Percentiles rank a stretch among this genome's conserved stretches.
These are phyloP conservation scores for Niveomyces coronatus DNA, from an alignment of 2,329 filamentous ascomycete species.

Conservation along the genomic window DNA sequence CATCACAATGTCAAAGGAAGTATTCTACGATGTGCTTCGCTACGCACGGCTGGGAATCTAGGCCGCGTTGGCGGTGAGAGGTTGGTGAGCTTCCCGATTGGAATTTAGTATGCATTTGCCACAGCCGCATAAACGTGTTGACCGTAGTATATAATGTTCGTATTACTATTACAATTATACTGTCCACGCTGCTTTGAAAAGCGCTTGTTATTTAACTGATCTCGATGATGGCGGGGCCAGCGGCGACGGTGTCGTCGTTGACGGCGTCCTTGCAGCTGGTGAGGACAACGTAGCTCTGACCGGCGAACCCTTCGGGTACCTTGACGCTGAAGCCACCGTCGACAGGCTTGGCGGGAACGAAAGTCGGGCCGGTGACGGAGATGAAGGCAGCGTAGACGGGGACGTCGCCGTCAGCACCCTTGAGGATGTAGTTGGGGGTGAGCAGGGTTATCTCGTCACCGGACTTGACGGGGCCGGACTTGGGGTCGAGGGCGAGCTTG, in stretches of 20 bases:
- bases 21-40: too few species aligned
- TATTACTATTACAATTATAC: too few species aligned
- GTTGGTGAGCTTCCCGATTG: too few species aligned
- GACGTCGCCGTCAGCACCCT: slow-evolving; percentile 14
- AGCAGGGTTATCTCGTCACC: slow-evolving; percentile 4
- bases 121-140: too few species aligned
- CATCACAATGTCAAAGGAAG: too few species aligned
- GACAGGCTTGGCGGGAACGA: slow-evolving; percentile 14
- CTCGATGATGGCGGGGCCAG: slow-evolving; percentile 25
- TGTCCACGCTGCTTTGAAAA: too few species aligned
- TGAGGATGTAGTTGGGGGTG: slow-evolving; percentile 17
- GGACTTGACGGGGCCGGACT: slow-evolving; percentile 17
- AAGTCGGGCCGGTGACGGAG: slow-evolving; percentile 17
- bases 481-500: slow-evolving; percentile 30
- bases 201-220: too few species aligned
- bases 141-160: too few species aligned
- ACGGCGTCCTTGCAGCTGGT: slow-evolving; percentile 22
- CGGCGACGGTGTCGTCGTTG: slow-evolving; percentile 24
- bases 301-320: slow-evolving; percentile 15
- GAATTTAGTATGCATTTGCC: too few species aligned
- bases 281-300: slow-evolving; percentile 27
- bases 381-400: slow-evolving; percentile 25
- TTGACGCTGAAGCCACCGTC: slow-evolving; percentile 13
- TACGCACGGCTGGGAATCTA: too few species aligned
- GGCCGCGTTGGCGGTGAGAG: too few species aligned